Conservation (phyloP, 192 early-diverging fungal species). For the Borealophlyctis nickersoniae region DNA sequence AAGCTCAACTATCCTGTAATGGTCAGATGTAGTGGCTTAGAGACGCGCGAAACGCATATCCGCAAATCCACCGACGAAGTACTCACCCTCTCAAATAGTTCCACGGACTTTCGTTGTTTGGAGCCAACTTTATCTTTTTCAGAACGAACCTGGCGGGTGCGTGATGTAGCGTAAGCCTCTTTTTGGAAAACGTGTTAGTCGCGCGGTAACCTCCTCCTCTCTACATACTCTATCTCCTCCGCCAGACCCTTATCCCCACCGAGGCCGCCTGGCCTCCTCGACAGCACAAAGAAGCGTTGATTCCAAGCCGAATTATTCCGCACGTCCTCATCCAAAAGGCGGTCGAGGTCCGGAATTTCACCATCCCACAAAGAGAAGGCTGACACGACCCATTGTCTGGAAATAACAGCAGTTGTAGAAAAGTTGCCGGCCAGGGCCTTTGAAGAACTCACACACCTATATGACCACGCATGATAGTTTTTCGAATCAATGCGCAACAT, state of each 20-base stretch:
- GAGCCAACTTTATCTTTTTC: constrained; percentile 70
- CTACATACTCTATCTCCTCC: constrained; percentile 66
- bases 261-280: constrained; percentile 35
- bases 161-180: neutral
- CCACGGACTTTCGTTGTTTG: constrained; percentile 93
- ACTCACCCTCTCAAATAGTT: constrained; percentile 77
- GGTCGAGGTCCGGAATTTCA: constrained; percentile 74
- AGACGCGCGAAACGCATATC: neutral
- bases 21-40: neutral
- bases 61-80: too few species aligned
- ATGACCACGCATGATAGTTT: constrained; percentile 99
- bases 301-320: constrained; percentile 99
- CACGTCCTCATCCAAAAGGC: constrained; percentile 73
- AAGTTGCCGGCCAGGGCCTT: neutral
- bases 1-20: constrained; percentile 15
- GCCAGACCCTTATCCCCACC: constrained; percentile 40
- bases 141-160: neutral
- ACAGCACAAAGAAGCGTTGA: constrained; percentile 83
- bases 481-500: constrained; percentile 82
- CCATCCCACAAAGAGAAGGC: constrained; percentile 73
- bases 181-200: too few species aligned
- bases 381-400: constrained; percentile 84
- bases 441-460: constrained; percentile 49
- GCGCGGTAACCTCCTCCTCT: neutral
- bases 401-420: neutral